Conservation (phyloP, 2,329 filamentous ascomycete species). For the Fusarium marasasianum region DNA sequence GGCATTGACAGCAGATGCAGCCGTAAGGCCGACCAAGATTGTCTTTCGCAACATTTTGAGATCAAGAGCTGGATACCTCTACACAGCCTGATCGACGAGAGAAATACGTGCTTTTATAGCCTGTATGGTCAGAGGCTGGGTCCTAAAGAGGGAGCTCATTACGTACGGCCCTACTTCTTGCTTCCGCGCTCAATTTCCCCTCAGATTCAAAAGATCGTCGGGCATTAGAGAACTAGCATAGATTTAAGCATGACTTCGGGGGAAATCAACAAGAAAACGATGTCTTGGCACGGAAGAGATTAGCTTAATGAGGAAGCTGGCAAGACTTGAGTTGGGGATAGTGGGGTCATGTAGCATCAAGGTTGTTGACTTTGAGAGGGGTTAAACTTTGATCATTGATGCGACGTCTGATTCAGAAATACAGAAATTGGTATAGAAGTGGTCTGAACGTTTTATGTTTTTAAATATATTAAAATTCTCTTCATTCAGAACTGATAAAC, state of each 20-base stretch:
- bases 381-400: not conserved
- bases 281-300: constrained; percentile 26
- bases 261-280: not conserved
- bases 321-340: not conserved
- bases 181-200: not conserved
- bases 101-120: constrained; percentile 9
- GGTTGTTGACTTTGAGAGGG: constrained; percentile 10
- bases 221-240: not conserved
- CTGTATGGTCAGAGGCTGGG: too few relatives aligned
- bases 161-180: constrained; percentile 21
- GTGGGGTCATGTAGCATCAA: constrained; percentile 19
- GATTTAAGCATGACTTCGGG: constrained; percentile 14
- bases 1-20: constrained; percentile 9
- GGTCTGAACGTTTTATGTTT: accelerated
- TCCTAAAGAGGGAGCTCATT: constrained; percentile 1
- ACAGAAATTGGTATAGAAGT: accelerated
- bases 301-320: constrained; percentile 32
- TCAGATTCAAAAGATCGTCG: not conserved
- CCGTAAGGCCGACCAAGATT: not conserved
- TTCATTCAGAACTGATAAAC: accelerated
- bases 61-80: too few relatives aligned
- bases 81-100: too few relatives aligned
- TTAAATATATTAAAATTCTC: accelerated
- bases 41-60: not conserved
- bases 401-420: accelerated